phyloP scores from a whole-genome alignment of 805 yeast species.

The Zygosaccharomyces kombuchaensis region DNA sequence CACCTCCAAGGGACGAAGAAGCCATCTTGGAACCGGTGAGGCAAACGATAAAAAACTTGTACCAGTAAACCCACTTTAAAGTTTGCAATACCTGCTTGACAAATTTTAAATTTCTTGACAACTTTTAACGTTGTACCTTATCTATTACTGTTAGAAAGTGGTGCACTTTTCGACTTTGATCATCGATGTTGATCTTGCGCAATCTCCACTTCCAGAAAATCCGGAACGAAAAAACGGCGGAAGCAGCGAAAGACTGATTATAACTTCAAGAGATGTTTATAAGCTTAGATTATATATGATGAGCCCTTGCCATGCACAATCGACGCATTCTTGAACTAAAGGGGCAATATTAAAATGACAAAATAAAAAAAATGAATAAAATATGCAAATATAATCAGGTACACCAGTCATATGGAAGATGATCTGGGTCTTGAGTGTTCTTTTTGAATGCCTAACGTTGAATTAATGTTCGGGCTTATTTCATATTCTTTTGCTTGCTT shows the following conservation, averaged over 20 bases:
- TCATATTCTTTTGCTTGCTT: not conserved
- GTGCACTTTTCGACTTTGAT: not conserved
- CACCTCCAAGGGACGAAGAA: slow-evolving; percentile 48
- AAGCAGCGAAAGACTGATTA: too few relatives aligned
- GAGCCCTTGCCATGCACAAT: too few relatives aligned
- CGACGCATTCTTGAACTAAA: too few relatives aligned
- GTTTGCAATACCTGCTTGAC: not conserved
- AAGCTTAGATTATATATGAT: too few relatives aligned
- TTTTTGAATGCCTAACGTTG: not conserved
- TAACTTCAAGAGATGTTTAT: too few relatives aligned
- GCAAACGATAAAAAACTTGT: too few relatives aligned
- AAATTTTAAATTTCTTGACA: not conserved
- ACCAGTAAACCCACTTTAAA: not conserved
- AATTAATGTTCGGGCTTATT: not conserved
- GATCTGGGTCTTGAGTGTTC: not conserved
- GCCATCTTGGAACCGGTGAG: slow-evolving; percentile 11
- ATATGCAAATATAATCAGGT: not conserved
- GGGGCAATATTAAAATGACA: too few relatives aligned
- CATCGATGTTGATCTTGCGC: too few relatives aligned
- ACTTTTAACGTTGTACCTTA: not conserved
- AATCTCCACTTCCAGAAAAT: too few relatives aligned
- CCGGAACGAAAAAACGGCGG: too few relatives aligned
- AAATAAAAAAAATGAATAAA: not conserved
- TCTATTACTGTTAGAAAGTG: too few relatives aligned
- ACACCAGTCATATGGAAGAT: not conserved